Evolutionary conservation across 805 yeast genomes (phyloP).

Genomic region (Saccharomycopsis babjevae): DNA sequence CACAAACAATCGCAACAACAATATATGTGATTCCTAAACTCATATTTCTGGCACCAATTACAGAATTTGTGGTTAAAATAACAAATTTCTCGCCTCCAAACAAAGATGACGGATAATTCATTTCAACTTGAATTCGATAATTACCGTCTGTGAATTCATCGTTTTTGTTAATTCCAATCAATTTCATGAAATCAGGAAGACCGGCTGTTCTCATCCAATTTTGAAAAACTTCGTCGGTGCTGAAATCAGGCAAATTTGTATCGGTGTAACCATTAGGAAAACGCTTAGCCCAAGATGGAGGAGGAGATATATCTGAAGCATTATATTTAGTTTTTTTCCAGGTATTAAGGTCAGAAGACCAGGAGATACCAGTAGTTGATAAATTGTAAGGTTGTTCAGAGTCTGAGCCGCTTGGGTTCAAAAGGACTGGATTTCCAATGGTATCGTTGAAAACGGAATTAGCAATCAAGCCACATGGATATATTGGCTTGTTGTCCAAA

Average conservation of each 20-base stretch:
- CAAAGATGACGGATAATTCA: constrained; percentile 71
- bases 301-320: constrained; percentile 59
- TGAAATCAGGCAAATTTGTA: constrained; percentile 57
- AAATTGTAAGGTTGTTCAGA: constrained; percentile 31
- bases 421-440: constrained; percentile 34
- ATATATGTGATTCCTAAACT: constrained; percentile 78
- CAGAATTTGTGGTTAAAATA: constrained; percentile 70
- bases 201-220: constrained; percentile 87
- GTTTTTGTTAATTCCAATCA: constrained; percentile 52
- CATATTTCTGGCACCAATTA: constrained; percentile 81
- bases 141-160: constrained; percentile 47
- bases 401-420: constrained; percentile 24
- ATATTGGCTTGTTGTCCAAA: constrained; percentile 24
- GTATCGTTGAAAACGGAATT: constrained; percentile 75
- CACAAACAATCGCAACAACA: constrained; percentile 70
- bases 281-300: constrained; percentile 69
- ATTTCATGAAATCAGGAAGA: constrained; percentile 53
- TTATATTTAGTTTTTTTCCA: constrained; percentile 55
- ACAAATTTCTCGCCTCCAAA: constrained; percentile 88
- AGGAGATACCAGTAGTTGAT: constrained; percentile 50
- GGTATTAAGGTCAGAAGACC: constrained; percentile 58
- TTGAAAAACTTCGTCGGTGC: constrained; percentile 60
- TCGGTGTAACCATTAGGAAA: constrained; percentile 69
- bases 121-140: constrained; percentile 55
- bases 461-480: constrained; percentile 82